Conservation (phyloP, 306 rosid species). For the Vachellia collinsii region DNA sequence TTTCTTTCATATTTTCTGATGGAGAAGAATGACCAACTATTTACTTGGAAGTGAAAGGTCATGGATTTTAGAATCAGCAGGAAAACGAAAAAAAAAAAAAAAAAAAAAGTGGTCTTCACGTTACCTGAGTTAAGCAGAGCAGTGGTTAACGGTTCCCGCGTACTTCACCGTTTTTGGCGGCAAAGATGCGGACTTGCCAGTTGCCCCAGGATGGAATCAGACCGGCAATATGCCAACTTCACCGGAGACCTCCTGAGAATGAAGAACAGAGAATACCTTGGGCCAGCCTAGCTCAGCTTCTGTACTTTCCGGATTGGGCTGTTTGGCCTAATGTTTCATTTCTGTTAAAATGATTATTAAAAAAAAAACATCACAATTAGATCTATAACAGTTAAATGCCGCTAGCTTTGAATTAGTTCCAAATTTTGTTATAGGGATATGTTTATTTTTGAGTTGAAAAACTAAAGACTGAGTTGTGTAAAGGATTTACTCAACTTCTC, state of each 20-base stretch:
- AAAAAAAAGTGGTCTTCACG: constrained; percentile 1
- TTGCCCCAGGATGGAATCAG: background rate
- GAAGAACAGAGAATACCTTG: background rate
- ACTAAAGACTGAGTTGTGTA: no score
- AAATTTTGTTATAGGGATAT: no score
- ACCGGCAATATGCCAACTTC: background rate
- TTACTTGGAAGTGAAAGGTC: constrained; percentile 1
- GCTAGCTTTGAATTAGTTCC: no score
- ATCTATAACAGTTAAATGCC: no score
- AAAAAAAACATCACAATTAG: no score
- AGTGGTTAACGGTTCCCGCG: background rate
- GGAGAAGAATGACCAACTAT: background rate
- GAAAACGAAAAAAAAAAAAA: background rate
- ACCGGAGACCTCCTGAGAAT: background rate
- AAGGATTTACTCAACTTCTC: no score
- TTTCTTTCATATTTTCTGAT: constrained; percentile 68
- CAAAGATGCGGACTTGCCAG: background rate
- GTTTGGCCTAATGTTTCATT: background rate
- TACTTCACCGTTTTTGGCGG: constrained; percentile 33
- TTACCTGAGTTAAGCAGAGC: constrained; percentile 21
- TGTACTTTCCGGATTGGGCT: background rate
- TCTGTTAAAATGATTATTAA: background rate
- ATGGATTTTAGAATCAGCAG: constrained; percentile 14
- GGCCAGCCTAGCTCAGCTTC: background rate
- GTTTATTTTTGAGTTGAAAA: no score